Conservation (phyloP, 495 filamentous ascomycete species). For the Penicillium atrosanguineum region DNA sequence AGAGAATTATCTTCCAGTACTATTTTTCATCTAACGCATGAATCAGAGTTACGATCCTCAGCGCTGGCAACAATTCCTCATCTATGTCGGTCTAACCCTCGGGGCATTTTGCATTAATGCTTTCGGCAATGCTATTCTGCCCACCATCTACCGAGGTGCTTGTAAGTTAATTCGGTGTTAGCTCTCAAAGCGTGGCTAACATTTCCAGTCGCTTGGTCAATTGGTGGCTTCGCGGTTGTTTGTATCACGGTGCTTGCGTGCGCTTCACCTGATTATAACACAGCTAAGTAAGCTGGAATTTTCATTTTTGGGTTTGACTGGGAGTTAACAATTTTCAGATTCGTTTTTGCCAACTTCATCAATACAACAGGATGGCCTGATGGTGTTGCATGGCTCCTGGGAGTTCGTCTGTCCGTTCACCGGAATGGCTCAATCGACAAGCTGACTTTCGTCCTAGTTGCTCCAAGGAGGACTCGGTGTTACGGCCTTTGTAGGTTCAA, state of each 20-base stretch:
- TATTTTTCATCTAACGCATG: conserved; percentile 1
- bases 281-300: conserved; percentile 47
- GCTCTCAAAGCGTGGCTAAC: conserved; percentile 5
- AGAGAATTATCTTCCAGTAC: not conserved
- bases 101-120: conserved; percentile 63
- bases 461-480: conserved; percentile 57
- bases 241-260: conserved; percentile 61
- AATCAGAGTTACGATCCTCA: conserved; percentile 45
- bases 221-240: conserved; percentile 63
- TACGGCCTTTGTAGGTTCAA: conserved; percentile 50
- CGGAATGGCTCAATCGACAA: not conserved
- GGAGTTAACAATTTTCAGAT: conserved; percentile 45
- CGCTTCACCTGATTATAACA: conserved; percentile 57
- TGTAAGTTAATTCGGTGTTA: conserved; percentile 21
- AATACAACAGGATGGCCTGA: conserved; percentile 60
- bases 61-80: conserved; percentile 68
- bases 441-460: conserved; percentile 21
- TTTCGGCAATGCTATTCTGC: conserved; percentile 61
- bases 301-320: conserved; percentile 32
- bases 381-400: conserved; percentile 59
- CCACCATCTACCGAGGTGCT: conserved; percentile 55
- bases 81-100: conserved; percentile 63
- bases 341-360: conserved; percentile 54
- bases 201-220: conserved; percentile 56
- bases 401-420: conserved; percentile 22